These are phyloP conservation scores for Atkinsonella hypoxylon DNA, from an alignment of 2,329 filamentous ascomycete genomes.

Conservation along the genomic window DNA sequence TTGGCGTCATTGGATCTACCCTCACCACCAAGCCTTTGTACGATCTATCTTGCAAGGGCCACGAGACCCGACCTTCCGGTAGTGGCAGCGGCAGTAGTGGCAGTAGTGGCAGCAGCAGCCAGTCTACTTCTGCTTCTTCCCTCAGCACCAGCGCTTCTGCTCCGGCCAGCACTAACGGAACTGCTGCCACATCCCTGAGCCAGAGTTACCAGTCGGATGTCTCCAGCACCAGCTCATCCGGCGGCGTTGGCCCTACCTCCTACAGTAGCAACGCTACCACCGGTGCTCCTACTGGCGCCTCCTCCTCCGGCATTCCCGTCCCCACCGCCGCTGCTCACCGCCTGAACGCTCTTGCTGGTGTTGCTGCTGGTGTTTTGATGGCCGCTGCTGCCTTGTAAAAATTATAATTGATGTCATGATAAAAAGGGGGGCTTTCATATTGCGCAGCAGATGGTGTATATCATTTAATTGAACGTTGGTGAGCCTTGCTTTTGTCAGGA, in stretches of 20 bases:
- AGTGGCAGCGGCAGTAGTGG: neutral
- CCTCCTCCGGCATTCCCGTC: neutral
- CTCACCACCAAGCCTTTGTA: slow-evolving; percentile 45
- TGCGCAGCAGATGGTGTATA: neutral
- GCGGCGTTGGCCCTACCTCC: slow-evolving; percentile 2
- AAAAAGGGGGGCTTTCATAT: neutral
- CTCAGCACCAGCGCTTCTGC: no score
- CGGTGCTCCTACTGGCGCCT: neutral
- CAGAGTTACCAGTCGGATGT: no score
- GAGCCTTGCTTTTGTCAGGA: neutral
- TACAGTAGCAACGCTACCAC: neutral
- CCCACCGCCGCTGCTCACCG: slow-evolving; percentile 10
- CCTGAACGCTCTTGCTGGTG: slow-evolving; percentile 21
- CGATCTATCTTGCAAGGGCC: slow-evolving; percentile 46
- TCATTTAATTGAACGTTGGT: neutral
- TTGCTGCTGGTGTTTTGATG: slow-evolving; percentile 17
- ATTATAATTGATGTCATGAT: neutral
- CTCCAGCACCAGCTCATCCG: neutral
- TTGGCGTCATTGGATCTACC: slow-evolving; percentile 52
- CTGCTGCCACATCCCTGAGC: no score
- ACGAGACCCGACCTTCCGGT: neutral
- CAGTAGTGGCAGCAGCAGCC: neutral
- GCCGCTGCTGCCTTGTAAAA: slow-evolving; percentile 20
- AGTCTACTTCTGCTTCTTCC: slow-evolving; percentile 3
- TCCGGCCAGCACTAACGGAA: neutral